phyloP scores from a whole-genome alignment of 2,329 filamentous ascomycete species.

The Xylariales sp. region DNA sequence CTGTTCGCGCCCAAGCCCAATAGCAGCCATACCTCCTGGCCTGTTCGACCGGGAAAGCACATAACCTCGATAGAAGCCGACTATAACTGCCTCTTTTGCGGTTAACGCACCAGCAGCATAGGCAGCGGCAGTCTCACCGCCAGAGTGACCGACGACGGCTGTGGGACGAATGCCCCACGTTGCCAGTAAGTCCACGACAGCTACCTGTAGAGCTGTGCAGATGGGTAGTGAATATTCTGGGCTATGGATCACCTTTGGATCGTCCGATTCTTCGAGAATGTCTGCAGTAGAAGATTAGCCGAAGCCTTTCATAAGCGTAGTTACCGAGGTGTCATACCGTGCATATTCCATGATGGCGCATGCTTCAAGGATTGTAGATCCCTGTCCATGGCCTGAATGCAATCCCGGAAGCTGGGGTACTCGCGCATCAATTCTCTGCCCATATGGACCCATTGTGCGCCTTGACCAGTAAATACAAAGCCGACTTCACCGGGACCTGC shows the following conservation, averaged over 20 bases:
- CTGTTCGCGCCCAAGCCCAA: constrained; percentile 5
- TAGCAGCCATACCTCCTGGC: constrained; percentile 10
- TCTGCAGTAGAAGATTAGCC: too few relatives aligned
- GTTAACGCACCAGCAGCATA: background rate
- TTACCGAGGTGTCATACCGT: too few relatives aligned
- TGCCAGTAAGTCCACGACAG: background rate
- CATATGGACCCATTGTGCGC: constrained; percentile 9
- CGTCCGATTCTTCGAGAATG: too few relatives aligned
- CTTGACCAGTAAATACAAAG: constrained; percentile 9
- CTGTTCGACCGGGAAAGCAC: background rate
- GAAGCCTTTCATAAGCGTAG: too few relatives aligned
- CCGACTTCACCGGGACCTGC: background rate
- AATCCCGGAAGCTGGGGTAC: background rate
- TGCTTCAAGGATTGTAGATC: background rate
- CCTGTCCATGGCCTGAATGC: constrained; percentile 3
- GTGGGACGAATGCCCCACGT: background rate
- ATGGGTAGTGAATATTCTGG: background rate
- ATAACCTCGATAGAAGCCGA: background rate
- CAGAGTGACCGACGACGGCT: background rate
- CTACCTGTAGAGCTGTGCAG: background rate
- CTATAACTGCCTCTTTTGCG: background rate
- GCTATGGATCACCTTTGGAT: too few relatives aligned
- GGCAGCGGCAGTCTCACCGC: background rate
- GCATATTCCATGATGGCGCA: background rate
- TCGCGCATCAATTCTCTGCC: constrained; percentile 1